Conservation (phyloP, 228 moss, liverwort and hornwort genomes). For the Sphagnum magellanicum region DNA sequence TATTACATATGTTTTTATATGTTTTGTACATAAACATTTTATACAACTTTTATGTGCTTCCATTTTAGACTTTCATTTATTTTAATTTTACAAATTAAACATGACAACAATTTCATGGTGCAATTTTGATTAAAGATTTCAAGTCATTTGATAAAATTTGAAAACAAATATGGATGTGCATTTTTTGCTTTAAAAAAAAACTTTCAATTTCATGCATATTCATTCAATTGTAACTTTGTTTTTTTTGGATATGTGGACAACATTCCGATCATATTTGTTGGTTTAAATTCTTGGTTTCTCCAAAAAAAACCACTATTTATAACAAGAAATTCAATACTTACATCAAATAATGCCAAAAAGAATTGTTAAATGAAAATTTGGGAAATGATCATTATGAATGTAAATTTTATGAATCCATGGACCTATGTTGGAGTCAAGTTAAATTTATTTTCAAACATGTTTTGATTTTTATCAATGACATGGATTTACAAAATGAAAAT, state of each 20-base stretch:
- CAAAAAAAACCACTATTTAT: constrained; percentile 31
- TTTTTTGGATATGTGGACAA: constrained; percentile 37
- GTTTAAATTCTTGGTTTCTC: constrained; percentile 28
- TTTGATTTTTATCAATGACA: too few relatives aligned
- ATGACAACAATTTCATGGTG: too few relatives aligned
- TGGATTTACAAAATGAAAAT: too few relatives aligned
- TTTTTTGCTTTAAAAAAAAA: neutral
- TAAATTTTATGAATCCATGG: constrained; percentile 9
- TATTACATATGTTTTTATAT: too few relatives aligned
- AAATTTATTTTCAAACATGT: too few relatives aligned
- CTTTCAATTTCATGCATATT: neutral
- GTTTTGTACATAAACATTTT: too few relatives aligned
- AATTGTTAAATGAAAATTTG: constrained; percentile 20
- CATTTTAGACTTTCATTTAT: neutral
- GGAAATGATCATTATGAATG: constrained; percentile 18
- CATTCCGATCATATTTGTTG: constrained; percentile 32
- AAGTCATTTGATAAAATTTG: too few relatives aligned
- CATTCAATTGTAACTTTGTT: too few relatives aligned
- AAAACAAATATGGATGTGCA: neutral
- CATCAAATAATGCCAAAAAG: constrained; percentile 47
- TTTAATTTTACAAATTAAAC: too few relatives aligned
- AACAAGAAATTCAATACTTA: constrained; percentile 27
- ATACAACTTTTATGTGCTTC: too few relatives aligned
- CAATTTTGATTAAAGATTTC: too few relatives aligned
- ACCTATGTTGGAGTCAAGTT: too few relatives aligned